Evolutionary conservation across 2,329 filamentous ascomycete genomes (phyloP), one percentile per base, ranked within the genome.

Genomic region (Monosporascus sp.): DNA sequence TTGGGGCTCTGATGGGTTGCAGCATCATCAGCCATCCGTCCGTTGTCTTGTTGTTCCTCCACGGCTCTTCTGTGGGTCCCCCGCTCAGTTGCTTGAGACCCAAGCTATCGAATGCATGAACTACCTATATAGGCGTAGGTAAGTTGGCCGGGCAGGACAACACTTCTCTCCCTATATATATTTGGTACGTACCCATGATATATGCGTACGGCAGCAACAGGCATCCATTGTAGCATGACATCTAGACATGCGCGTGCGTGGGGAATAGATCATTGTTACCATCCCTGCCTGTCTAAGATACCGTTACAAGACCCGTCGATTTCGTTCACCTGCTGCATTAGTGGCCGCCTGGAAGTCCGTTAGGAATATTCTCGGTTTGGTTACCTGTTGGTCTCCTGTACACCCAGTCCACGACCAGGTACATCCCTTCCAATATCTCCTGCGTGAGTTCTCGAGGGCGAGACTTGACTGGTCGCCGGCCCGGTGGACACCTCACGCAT

Each of bases 321-420:
- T 68, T 63, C 63, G 63, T 64, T 67, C 31, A 63, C 63, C 43
- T 65, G 58, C 59, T 70, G 69, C 67, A 70, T 72, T 71, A 72
- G 70, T 65, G 65, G 65, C 69, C 66, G 67, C 65, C 58, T 61
- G 60, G 54, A 64, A 58, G 59, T 59, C 56, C 58, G 60, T 58
- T 68, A 59, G 53, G 59, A 58, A 58, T 61, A 35, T 35, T 35
- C 31, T 59, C 58, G 57, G 59, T 61, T 61, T 58, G 58, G 60
- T 58, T 63, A 54, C 55, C 50, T 57, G 53, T 56, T 53, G 58
- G 47, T 58, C 53, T 52, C 51, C 55, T 60, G 62, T 58, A 59
- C 61, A 57, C 59, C 59, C 47, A 55, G 54, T 57, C 57, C 57
- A 53, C 63, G 67, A 65, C 67, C 68, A 70, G 69, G 66, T 65